phyloP scores from a whole-genome alignment of 225 moss, liverwort and hornwort genomes.

The Marchantia polymorpha region DNA sequence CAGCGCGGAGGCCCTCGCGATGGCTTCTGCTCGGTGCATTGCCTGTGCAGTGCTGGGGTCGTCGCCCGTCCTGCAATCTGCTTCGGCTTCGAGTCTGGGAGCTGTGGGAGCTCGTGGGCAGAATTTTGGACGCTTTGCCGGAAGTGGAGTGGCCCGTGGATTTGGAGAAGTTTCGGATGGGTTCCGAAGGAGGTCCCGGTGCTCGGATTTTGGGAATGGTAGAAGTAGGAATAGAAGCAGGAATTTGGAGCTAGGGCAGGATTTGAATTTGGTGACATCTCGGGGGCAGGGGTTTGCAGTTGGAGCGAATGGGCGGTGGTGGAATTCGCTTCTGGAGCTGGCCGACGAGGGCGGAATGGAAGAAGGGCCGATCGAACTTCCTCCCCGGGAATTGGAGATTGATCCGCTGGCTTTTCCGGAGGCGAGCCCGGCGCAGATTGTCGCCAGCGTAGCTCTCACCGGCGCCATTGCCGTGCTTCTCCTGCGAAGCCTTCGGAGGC shows the following conservation, averaged over 20 bases:
- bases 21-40: constrained; percentile 1
- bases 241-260: neutral
- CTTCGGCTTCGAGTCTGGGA: too few relatives aligned
- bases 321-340: constrained; percentile 1
- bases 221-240: neutral
- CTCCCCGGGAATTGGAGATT: constrained; percentile 39
- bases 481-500: constrained; percentile 38
- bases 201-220: neutral
- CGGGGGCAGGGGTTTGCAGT: neutral
- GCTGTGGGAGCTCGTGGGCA: neutral
- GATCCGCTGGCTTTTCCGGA: constrained; percentile 50
- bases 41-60: neutral
- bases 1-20: neutral
- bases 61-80: neutral
- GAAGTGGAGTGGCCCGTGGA: neutral
- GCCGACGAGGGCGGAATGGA: constrained; percentile 8
- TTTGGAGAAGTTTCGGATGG: too few relatives aligned
- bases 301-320: neutral
- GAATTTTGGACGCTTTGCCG: neutral
- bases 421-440: constrained; percentile 42
- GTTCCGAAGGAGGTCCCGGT: neutral
- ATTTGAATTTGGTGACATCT: neutral
- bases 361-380: constrained; percentile 50
- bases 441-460: constrained; percentile 41
- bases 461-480: constrained; percentile 41